phyloP scores from a whole-genome alignment of 78 protist genomes.

The Speleostelium caveatum region DNA sequence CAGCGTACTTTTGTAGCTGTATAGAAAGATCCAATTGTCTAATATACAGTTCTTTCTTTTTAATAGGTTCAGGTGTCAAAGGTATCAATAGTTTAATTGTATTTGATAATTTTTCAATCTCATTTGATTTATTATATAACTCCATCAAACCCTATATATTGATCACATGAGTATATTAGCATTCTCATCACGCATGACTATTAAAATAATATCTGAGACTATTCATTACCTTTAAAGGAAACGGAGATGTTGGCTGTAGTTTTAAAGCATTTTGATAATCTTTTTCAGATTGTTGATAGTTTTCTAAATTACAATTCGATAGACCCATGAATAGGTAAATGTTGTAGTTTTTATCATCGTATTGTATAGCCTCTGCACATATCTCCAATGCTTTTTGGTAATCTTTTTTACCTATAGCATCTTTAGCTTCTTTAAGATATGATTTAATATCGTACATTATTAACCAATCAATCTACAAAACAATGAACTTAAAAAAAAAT shows the following conservation, averaged over 20 bases:
- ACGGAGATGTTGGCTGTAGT: slow-evolving; percentile 35
- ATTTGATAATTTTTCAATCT: slow-evolving; percentile 37
- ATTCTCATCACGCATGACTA: neutral
- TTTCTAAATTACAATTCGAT: slow-evolving; percentile 35
- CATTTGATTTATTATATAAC: slow-evolving; percentile 37
- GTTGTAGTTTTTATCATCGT: slow-evolving; percentile 35
- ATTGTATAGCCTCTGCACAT: slow-evolving; percentile 33
- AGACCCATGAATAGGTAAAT: slow-evolving; percentile 46
- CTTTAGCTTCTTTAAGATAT: slow-evolving; percentile 53
- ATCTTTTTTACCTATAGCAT: slow-evolving; percentile 60
- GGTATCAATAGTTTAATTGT: slow-evolving; percentile 43
- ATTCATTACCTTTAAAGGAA: slow-evolving; percentile 68
- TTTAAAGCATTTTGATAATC: slow-evolving; percentile 15
- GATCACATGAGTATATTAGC: neutral
- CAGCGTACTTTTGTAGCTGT: neutral
- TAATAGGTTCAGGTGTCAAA: slow-evolving; percentile 20
- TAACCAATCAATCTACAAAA: neutral
- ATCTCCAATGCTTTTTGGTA: slow-evolving; percentile 61
- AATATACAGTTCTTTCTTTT: slow-evolving; percentile 21
- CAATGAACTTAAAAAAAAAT: too few species aligned
- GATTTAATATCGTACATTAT: slow-evolving; percentile 30
- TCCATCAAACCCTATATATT: slow-evolving; percentile 49
- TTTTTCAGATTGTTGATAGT: slow-evolving; percentile 21
- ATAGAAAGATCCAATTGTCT: neutral
- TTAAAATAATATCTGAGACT: neutral